Evolutionary conservation across 768 basidiomycete genomes (phyloP).

Genomic region (Phaeotremella fagi): DNA sequence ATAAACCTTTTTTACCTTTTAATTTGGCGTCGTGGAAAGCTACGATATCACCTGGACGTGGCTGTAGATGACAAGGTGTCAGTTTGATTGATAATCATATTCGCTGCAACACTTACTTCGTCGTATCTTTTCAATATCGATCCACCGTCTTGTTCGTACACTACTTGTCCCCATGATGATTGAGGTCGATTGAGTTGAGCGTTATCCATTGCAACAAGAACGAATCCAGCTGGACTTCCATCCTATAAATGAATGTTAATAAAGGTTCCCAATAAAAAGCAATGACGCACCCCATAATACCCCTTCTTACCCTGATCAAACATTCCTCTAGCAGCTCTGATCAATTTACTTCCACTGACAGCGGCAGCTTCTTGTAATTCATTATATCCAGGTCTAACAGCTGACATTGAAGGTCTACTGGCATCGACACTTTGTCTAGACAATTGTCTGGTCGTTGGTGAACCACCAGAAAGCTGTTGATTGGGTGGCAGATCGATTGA

Average conservation of each 20-base stretch:
- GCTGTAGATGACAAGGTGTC: conserved; percentile 11
- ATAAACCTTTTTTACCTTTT: conserved; percentile 71
- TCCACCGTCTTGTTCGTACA: conserved; percentile 66
- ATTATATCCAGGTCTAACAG: conserved; percentile 52
- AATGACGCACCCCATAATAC: conserved; percentile 58
- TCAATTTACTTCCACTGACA: conserved; percentile 68
- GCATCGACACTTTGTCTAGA: conserved; percentile 2
- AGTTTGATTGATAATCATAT: background rate
- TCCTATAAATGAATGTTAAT: conserved; percentile 56
- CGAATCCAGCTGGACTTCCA: conserved; percentile 75
- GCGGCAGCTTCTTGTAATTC: conserved; percentile 68
- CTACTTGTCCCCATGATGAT: conserved; percentile 60
- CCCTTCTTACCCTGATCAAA: conserved; percentile 71
- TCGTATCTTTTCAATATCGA: conserved; percentile 67
- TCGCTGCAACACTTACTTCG: conserved; percentile 50
- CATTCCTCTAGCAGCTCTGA: conserved; percentile 63
- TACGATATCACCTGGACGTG: conserved; percentile 72
- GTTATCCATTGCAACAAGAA: conserved; percentile 61
- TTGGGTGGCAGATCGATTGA: conserved; percentile 10
- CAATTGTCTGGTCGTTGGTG: background rate
- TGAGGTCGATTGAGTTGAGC: conserved; percentile 52
- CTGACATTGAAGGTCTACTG: background rate
- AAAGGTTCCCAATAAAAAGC: background rate
- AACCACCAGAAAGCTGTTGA: conserved; percentile 10
- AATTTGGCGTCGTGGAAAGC: conserved; percentile 69